Percentiles rank a stretch among this genome's conserved stretches.
These are phyloP conservation scores for Cenchrus purpureus DNA, from an alignment of 176 grass and related monocot species.

Conservation along the genomic window DNA sequence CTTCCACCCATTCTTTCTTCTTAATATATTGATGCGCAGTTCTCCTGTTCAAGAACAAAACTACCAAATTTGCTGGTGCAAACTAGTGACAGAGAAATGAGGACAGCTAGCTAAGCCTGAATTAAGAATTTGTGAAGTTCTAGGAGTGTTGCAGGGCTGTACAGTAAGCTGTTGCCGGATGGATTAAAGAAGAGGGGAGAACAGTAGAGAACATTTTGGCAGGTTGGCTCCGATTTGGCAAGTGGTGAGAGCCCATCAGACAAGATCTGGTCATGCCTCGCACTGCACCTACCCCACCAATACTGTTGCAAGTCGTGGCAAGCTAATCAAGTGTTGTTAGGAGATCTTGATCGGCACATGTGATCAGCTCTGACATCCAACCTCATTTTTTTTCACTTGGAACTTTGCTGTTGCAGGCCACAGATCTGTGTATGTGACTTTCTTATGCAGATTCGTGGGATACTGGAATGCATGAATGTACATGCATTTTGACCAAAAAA, in stretches of 20 bases:
- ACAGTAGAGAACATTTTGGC: background rate
- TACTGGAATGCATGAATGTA: too few relatives aligned
- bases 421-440: background rate
- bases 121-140: background rate
- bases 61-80: slow-evolving; percentile 19
- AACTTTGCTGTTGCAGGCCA: background rate
- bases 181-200: slow-evolving; percentile 6
- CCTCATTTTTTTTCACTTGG: background rate
- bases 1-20: too few relatives aligned
- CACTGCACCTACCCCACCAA: slow-evolving; percentile 40
- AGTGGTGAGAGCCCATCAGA: slow-evolving; percentile 29
- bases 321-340: slow-evolving; percentile 4
- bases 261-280: slow-evolving; percentile 51
- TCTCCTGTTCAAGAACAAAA: too few relatives aligned
- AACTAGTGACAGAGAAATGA: slow-evolving; percentile 13
- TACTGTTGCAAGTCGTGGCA: slow-evolving; percentile 34
- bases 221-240: slow-evolving; percentile 35
- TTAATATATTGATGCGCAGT: too few relatives aligned
- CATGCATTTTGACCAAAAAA: too few relatives aligned
- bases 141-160: slow-evolving; percentile 30
- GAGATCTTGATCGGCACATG: slow-evolving; percentile 28
- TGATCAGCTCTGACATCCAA: slow-evolving; percentile 9
- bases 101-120: slow-evolving; percentile 39
- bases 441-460: background rate
- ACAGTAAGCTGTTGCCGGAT: slow-evolving; percentile 39